Base-by-base conservation (phyloP, 2,329 filamentous ascomycete genomes). In the Emmonsiellopsis sp. region DNA sequence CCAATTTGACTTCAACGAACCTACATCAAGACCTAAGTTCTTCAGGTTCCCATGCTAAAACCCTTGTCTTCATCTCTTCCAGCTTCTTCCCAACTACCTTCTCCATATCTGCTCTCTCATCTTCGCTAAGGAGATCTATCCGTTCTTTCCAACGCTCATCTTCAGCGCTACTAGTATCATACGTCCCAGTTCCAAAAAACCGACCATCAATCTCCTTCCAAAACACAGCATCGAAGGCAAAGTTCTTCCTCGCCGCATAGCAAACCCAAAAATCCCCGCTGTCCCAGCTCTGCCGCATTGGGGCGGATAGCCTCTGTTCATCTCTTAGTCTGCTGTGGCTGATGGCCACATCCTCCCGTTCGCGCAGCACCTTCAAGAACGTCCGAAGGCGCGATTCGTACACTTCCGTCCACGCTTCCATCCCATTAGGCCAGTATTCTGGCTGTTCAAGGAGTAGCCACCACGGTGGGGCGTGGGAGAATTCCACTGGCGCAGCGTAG, bases 401-500 rank as follows among this genome's bases (percentile, higher is more conserved):
- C 27, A 14, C 34, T 14, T 27, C 10, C 27, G 54, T 42, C 51
- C 58, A 62, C 11, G 56, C 51, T 27, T 54, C 51, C n/a, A 61
- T 40, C 21, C 57, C 55, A 13, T 48, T 17, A 2, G 50, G 40
- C 60, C 60, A 61, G 17, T 58, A 57, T 49, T 59, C 58, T 7
- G 60, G 60, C n/a, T 43, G 49, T 53, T 53, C 39, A 13, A 71
- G 56, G 34, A 74, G 54, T 2, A 74, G 63, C 70, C 72, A 74
- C 65, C 65, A 71, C n/a, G 71, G 70, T 44, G 65, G 64, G 32
- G 71, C 68, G 51, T 66, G 64, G 2, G 65, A 51, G 55, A 69
- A 73, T 53, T 74, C 67, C 2, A 63, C 60, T 1, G 71, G 72
- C 66, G 73, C 68, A 49, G 61, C 60, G 53, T 76, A 72, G 31